These are phyloP conservation scores for Paspalum vaginatum DNA, from an alignment of 176 grass and related monocot genomes.

Conservation along the genomic window DNA sequence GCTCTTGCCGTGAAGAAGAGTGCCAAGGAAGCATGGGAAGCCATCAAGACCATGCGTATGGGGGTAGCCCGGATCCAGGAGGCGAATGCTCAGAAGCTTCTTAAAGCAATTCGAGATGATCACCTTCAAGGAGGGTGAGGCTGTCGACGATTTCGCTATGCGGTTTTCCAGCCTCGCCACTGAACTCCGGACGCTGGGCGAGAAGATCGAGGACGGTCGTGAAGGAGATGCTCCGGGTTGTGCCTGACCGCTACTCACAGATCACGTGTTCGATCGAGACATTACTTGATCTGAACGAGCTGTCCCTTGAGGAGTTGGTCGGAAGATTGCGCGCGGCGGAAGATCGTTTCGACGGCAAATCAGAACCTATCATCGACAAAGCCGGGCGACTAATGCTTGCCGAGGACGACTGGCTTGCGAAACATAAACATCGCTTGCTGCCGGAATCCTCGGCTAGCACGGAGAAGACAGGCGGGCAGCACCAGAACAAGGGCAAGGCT, in stretches of 20 bases:
- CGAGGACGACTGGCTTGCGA: neutral
- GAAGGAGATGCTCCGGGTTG: neutral
- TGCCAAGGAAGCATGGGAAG: neutral
- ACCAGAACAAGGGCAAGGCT: neutral
- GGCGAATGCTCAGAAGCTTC: neutral
- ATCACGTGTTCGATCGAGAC: neutral
- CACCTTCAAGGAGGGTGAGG: neutral
- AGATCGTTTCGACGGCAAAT: neutral
- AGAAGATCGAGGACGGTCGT: neutral
- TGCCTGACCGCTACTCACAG: neutral
- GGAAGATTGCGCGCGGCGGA: neutral
- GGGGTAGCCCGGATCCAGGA: neutral
- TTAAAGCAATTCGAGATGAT: neutral
- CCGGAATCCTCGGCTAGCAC: neutral
- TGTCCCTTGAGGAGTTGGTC: neutral
- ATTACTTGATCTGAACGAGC: neutral
- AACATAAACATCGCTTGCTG: neutral
- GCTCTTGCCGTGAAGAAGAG: neutral
- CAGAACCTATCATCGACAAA: neutral
- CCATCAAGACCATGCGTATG: neutral
- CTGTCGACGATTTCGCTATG: neutral
- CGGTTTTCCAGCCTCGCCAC: neutral
- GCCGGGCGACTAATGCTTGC: neutral
- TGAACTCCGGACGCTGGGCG: neutral
- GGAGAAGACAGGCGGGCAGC: neutral